phyloP scores from a whole-genome alignment of 768 basidiomycete species.

The Termitomyces sp. region DNA sequence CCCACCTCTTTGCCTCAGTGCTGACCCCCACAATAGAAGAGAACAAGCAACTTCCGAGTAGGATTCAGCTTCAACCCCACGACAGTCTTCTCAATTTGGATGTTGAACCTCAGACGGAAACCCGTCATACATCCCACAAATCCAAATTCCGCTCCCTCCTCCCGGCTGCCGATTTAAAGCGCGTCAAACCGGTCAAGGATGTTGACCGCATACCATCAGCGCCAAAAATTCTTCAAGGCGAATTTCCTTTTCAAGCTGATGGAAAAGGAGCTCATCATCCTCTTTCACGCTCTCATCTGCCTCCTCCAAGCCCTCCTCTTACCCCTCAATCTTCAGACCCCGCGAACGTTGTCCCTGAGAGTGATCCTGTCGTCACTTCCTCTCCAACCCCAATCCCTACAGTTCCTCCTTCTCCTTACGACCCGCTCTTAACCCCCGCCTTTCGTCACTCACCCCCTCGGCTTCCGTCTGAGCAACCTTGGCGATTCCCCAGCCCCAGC shows the following conservation, averaged over 20 bases:
- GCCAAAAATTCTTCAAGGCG: slow-evolving; percentile 22
- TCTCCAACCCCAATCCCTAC: slow-evolving; percentile 27
- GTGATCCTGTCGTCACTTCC: slow-evolving; percentile 22
- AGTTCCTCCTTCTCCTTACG: slow-evolving; percentile 70
- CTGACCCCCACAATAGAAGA: slow-evolving; percentile 41
- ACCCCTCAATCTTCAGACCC: slow-evolving; percentile 34
- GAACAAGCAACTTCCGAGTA: slow-evolving; percentile 38
- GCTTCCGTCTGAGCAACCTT: slow-evolving; percentile 75
- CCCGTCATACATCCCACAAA: slow-evolving; percentile 33
- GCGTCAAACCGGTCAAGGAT: slow-evolving; percentile 16
- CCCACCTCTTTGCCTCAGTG: background rate
- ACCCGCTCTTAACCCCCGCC: slow-evolving; percentile 70
- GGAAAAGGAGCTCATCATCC: slow-evolving; percentile 17
- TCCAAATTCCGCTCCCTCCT: slow-evolving; percentile 41
- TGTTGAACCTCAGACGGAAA: slow-evolving; percentile 35
- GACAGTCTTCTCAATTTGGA: slow-evolving; percentile 41
- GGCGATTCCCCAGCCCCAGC: slow-evolving; percentile 78
- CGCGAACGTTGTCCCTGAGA: slow-evolving; percentile 17
- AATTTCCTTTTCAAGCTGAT: slow-evolving; percentile 18
- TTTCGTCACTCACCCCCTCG: slow-evolving; percentile 77
- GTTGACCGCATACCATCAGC: slow-evolving; percentile 13
- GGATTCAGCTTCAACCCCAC: slow-evolving; percentile 31
- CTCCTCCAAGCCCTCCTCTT: slow-evolving; percentile 32
- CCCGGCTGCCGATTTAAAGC: slow-evolving; percentile 22
- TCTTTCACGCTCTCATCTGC: slow-evolving; percentile 14